A percentile compares a stretch with the other conserved stretches of the same genome.
Conservation (phyloP, 495 filamentous ascomycete species). For the Podospora fimiseda region DNA sequence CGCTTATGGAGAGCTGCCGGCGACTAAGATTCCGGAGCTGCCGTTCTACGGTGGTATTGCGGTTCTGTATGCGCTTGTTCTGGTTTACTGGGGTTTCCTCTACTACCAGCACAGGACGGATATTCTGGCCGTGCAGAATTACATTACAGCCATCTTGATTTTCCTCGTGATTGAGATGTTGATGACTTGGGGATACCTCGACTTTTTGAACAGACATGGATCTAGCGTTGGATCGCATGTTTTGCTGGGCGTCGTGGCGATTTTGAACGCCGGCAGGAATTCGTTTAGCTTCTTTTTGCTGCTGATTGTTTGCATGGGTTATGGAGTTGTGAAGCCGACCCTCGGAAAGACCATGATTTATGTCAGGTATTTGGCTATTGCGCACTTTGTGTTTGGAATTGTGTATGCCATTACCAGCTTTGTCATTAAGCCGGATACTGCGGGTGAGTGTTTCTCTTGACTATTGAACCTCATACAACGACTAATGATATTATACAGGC, state of each 20-base stretch:
- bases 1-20: slow-evolving; percentile 92
- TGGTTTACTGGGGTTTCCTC: slow-evolving; percentile 78
- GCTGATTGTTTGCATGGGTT: slow-evolving; percentile 98
- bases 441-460: slow-evolving; percentile 33
- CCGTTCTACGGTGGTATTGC: slow-evolving; percentile 96
- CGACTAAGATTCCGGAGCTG: slow-evolving; percentile 90
- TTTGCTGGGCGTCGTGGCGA: slow-evolving; percentile 79
- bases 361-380: slow-evolving; percentile 82
- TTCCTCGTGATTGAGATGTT: slow-evolving; percentile 94
- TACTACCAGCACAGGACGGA: slow-evolving; percentile 92
- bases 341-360: slow-evolving; percentile 91
- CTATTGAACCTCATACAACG: not conserved
- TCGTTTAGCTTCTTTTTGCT: slow-evolving; percentile 98
- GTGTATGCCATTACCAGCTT: slow-evolving; percentile 88
- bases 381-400: slow-evolving; percentile 91
- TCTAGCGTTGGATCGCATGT: slow-evolving; percentile 76
- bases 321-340: slow-evolving; percentile 94
- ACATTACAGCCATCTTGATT: slow-evolving; percentile 93
- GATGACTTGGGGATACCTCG: slow-evolving; percentile 89
- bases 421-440: slow-evolving; percentile 74
- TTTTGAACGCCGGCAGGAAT: slow-evolving; percentile 89
- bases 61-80: slow-evolving; percentile 86
- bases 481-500: slow-evolving; percentile 38
- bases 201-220: slow-evolving; percentile 86
- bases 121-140: slow-evolving; percentile 98